A percentile compares a stretch with the other conserved stretches of the same genome.
phyloP scores from a whole-genome alignment of 179 eudicot species.

The Vitellaria paradoxa region DNA sequence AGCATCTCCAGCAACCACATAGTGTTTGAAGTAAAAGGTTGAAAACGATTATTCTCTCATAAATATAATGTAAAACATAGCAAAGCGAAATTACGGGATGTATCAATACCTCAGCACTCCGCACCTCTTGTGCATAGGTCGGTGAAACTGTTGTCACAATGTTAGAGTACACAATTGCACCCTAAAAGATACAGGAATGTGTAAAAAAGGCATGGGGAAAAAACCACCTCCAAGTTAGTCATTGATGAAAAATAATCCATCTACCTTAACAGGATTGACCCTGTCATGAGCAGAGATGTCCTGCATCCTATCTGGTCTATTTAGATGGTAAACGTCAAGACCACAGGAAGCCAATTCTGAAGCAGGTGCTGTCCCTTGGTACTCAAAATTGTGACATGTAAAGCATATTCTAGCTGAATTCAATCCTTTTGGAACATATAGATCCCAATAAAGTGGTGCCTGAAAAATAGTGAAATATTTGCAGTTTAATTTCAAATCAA shows the following conservation, averaged over 20 bases:
- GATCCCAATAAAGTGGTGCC: constrained; percentile 99
- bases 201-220: constrained; percentile 8
- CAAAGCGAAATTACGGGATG: not conserved
- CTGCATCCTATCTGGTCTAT: constrained; percentile 97
- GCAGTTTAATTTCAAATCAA: not conserved
- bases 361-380: constrained; percentile 91
- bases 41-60: not conserved
- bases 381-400: constrained; percentile 98
- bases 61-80: not conserved
- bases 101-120: constrained; percentile 68
- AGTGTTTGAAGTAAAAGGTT: not conserved
- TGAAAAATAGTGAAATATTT: constrained; percentile 18
- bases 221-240: not conserved
- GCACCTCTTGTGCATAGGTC: constrained; percentile 89
- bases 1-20: not conserved
- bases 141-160: constrained; percentile 98
- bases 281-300: constrained; percentile 70
- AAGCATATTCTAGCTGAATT: constrained; percentile 94
- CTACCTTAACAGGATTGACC: constrained; percentile 89
- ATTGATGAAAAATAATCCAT: constrained; percentile 5
- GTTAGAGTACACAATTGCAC: constrained; percentile 96
- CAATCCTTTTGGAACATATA: constrained; percentile 84
- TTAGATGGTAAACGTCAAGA: constrained; percentile 81
- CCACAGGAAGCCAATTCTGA: constrained; percentile 89
- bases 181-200: constrained; percentile 40